Percentiles rank a stretch among this genome's conserved stretches.
Evolutionary conservation across 2,329 filamentous ascomycete species (phyloP).

Genomic region (Aspergillus melleus): DNA sequence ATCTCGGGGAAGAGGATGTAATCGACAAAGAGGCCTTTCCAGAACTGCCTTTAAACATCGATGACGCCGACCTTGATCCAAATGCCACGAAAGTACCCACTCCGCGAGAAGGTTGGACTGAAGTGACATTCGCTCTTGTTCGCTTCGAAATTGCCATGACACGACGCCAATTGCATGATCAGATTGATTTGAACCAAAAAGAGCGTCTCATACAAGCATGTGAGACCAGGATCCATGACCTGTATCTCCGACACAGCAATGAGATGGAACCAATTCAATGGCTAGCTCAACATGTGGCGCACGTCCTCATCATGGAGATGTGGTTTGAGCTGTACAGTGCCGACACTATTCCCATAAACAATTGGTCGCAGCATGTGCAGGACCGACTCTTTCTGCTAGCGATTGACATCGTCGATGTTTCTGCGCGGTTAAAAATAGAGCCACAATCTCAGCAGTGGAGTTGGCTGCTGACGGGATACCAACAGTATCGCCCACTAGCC

Average conservation of each 20-base stretch:
- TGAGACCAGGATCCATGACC: slow-evolving; percentile 48
- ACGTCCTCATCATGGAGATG: slow-evolving; percentile 71
- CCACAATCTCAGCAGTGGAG: slow-evolving; percentile 16
- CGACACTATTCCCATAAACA: slow-evolving; percentile 38
- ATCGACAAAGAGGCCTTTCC: slow-evolving; percentile 33
- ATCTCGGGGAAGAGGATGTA: slow-evolving; percentile 36
- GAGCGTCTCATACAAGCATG: slow-evolving; percentile 46
- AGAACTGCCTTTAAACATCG: slow-evolving; percentile 43
- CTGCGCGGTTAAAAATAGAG: slow-evolving; percentile 15
- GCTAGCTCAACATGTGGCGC: slow-evolving; percentile 64
- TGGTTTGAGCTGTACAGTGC: slow-evolving; percentile 67
- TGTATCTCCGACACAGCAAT: slow-evolving; percentile 49
- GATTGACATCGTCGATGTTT: slow-evolving; percentile 64
- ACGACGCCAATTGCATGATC: slow-evolving; percentile 16
- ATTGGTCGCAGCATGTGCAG: slow-evolving; percentile 57
- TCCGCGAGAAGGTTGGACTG: slow-evolving; percentile 47
- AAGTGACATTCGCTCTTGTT: slow-evolving; percentile 47
- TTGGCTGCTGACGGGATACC: slow-evolving; percentile 20
- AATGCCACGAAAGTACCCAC: slow-evolving; percentile 43
- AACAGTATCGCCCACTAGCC: slow-evolving; percentile 17
- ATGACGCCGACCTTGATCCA: slow-evolving; percentile 45
- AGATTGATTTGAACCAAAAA: slow-evolving; percentile 23
- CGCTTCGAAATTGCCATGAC: slow-evolving; percentile 49
- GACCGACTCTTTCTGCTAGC: slow-evolving; percentile 66
- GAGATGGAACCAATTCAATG: slow-evolving; percentile 55